Percentiles rank a stretch among this genome's conserved stretches.
These are phyloP conservation scores for Kazachstania sp. DNA, from an alignment of 1,139 yeast species.

Conservation along the genomic window DNA sequence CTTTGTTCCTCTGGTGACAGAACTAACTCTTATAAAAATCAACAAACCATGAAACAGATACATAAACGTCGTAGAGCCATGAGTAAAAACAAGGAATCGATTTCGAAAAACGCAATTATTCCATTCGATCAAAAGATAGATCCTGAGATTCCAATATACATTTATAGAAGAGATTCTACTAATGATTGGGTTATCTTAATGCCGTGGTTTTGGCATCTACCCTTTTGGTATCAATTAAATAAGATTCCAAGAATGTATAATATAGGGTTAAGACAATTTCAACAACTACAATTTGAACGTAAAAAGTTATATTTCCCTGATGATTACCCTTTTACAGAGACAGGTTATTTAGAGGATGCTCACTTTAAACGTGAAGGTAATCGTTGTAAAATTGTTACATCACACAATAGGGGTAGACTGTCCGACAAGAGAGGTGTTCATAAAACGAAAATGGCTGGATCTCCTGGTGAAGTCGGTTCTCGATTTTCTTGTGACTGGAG, in stretches of 20 bases:
- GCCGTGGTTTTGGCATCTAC: slow-evolving; percentile 90
- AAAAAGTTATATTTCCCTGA: slow-evolving; percentile 51
- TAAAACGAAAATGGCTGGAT: slow-evolving; percentile 18
- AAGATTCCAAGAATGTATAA: slow-evolving; percentile 52
- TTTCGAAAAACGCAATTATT: slow-evolving; percentile 18
- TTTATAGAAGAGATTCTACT: slow-evolving; percentile 39
- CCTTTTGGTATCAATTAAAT: slow-evolving; percentile 67
- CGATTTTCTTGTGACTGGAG: slow-evolving; percentile 79
- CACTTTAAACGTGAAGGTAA: slow-evolving; percentile 35
- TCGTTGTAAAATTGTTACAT: too few relatives aligned
- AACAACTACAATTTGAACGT: slow-evolving; percentile 63
- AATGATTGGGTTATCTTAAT: slow-evolving; percentile 48
- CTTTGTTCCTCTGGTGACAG: slow-evolving; percentile 44
- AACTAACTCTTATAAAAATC: slow-evolving; percentile 46
- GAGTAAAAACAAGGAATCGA: slow-evolving; percentile 20
- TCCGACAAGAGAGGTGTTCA: slow-evolving; percentile 34
- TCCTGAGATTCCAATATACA: slow-evolving; percentile 52
- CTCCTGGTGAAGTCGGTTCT: slow-evolving; percentile 48
- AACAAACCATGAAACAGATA: slow-evolving; percentile 51
- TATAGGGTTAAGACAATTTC: slow-evolving; percentile 69
- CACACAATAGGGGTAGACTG: slow-evolving; percentile 44
- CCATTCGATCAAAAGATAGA: slow-evolving; percentile 29
- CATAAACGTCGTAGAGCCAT: slow-evolving; percentile 33
- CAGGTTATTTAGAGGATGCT: slow-evolving; percentile 47
- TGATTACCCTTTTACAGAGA: slow-evolving; percentile 59